Evolutionary conservation across 2,329 filamentous ascomycete genomes (phyloP).

Genomic region (Mollisiaceae sp.): DNA sequence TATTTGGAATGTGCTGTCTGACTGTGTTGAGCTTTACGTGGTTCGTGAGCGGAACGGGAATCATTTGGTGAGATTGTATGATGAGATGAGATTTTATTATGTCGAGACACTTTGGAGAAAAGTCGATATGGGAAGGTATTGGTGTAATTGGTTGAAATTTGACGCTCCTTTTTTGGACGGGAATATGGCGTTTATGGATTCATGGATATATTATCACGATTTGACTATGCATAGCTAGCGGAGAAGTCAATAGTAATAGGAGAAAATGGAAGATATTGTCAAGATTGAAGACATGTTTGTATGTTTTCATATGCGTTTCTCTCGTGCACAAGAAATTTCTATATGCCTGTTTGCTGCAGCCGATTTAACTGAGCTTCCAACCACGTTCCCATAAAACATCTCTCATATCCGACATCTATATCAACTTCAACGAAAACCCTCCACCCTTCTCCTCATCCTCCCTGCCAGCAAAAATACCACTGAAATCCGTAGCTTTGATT

Average conservation of each 20-base stretch:
- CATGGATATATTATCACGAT: conserved; percentile 8
- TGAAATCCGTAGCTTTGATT: conserved; percentile 66
- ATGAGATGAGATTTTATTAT: conserved; percentile 1
- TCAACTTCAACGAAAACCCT: conserved; percentile 69
- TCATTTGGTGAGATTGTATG: conserved; percentile 39
- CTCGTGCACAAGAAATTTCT: neutral
- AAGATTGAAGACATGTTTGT: conserved; percentile 9
- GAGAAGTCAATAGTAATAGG: conserved; percentile 21
- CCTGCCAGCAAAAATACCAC: conserved; percentile 71
- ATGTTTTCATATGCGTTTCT: neutral
- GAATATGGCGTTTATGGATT: conserved; percentile 30
- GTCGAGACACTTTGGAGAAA: conserved; percentile 10
- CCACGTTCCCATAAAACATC: neutral
- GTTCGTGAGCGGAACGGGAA: conserved; percentile 58
- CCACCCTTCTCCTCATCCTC: conserved; percentile 69
- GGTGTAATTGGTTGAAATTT: conserved; percentile 20
- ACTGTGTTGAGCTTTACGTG: conserved; percentile 67
- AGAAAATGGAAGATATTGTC: conserved; percentile 5
- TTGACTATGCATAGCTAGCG: conserved; percentile 34
- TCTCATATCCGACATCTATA: conserved; percentile 33
- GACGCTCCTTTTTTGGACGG: conserved; percentile 29
- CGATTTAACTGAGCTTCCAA: neutral
- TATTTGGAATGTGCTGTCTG: conserved; percentile 58
- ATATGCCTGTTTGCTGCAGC: neutral
- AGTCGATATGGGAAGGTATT: conserved; percentile 12